These are phyloP conservation scores for Fusarium sp. DNA, from an alignment of 2,329 filamentous ascomycete genomes.

Conservation along the genomic window DNA sequence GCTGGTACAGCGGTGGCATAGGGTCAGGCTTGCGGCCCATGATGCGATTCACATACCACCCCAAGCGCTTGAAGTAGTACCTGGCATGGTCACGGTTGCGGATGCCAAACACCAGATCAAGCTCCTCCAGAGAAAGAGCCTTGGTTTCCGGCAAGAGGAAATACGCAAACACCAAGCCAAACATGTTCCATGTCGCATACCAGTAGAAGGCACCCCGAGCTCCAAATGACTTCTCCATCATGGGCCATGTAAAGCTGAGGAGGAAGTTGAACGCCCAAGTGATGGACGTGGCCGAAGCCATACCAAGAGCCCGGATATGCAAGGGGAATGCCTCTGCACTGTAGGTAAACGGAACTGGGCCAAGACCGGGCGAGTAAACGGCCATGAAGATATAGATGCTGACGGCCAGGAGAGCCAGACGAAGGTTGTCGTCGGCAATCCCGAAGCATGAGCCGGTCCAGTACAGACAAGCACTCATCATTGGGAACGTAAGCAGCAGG, in stretches of 20 bases:
- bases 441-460: slow-evolving; percentile 47
- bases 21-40: slow-evolving; percentile 12
- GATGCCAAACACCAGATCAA: slow-evolving; percentile 61
- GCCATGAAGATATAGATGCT: slow-evolving; percentile 52
- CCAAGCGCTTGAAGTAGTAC: slow-evolving; percentile 49
- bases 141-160: slow-evolving; percentile 63
- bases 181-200: slow-evolving; percentile 59
- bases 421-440: slow-evolving; percentile 28
- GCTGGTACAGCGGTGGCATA: slow-evolving; percentile 29
- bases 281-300: slow-evolving; percentile 53
- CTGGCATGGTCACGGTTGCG: slow-evolving; percentile 54
- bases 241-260: slow-evolving; percentile 49
- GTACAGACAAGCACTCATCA: slow-evolving; percentile 47
- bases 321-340: slow-evolving; percentile 53
- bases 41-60: slow-evolving; percentile 21
- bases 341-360: slow-evolving; percentile 53
- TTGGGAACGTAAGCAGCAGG: slow-evolving; percentile 48
- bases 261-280: slow-evolving; percentile 52
- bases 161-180: slow-evolving; percentile 60
- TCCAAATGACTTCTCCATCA: slow-evolving; percentile 45
- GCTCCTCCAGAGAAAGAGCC: slow-evolving; percentile 60
- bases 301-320: slow-evolving; percentile 51
- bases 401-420: slow-evolving; percentile 46
- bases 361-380: slow-evolving; percentile 52
- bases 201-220: slow-evolving; percentile 52